These are phyloP conservation scores for Allium sativum DNA, from an alignment of 106 monocot species.

Conservation along the genomic window DNA sequence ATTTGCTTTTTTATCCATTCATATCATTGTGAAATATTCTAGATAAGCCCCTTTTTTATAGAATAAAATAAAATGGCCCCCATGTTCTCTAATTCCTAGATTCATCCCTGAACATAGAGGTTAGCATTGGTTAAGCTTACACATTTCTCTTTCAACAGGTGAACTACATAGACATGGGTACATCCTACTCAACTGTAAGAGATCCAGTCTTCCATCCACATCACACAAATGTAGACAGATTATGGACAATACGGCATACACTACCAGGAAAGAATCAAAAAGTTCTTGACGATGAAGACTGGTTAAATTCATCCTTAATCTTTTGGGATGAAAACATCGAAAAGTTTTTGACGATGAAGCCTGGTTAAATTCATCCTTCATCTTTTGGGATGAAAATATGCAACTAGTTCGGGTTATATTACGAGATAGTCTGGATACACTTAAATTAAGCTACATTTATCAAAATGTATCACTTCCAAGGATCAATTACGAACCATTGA, in stretches of 20 bases:
- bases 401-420: constrained; percentile 3
- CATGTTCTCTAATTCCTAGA: no score
- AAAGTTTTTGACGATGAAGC: constrained; percentile 20
- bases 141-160: no score
- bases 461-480: no score
- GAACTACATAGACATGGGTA: constrained; percentile 9
- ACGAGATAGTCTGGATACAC: no score
- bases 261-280: constrained; percentile 3
- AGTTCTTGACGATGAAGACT: constrained; percentile 23
- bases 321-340: constrained; percentile 15
- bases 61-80: no score
- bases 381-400: constrained; percentile 34
- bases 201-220: constrained; percentile 19
- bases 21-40: no score
- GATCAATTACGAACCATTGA: no score
- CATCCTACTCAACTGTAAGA: constrained; percentile 4
- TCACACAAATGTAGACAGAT: constrained; percentile 16
- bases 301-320: constrained; percentile 26
- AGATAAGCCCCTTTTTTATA: no score
- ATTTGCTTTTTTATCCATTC: no score
- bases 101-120: no score
- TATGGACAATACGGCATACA: constrained; percentile 8
- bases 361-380: constrained; percentile 27
- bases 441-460: no score
- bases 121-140: no score